Evolutionary conservation across 805 yeast species (phyloP), one percentile per base, ranked within the genome.

Genomic region (Barnettozyma vustinii): DNA sequence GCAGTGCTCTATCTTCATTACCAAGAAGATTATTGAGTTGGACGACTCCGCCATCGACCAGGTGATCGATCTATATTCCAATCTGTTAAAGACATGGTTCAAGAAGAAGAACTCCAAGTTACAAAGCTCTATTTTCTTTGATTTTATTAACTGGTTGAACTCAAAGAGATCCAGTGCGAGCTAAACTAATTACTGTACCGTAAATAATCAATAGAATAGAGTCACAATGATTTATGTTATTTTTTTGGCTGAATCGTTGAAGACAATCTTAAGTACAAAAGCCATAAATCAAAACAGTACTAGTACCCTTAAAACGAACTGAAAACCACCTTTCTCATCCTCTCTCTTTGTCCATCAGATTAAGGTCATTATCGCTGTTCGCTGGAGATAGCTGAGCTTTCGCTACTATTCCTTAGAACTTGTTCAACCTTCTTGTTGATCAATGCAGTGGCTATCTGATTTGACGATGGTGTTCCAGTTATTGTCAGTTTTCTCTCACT

Each of bases 61-160:
- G 21, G 69, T 88, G 23, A 69, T 81, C 40, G 81, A 77, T 44
- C 53, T 81, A 12, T 90, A 90, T 65, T 57, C 77, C 5, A 64
- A 61, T 0, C 67, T 84, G 10, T 57, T 88, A 64, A 76, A 79
- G 54, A 56, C 59, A 18, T 90, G 96, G 96, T 74, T 81, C 40
- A 57, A 56, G 19, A 65, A 72, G 52, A 60, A 69, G 16, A 65
- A 69, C 43, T 71, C 77, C 55, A 79, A 76, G 55, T 64, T 78
- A 20, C 74, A 75, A 19, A 71, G 84, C 9, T 69, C 77, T 12
- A 62, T 87, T 59, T 89, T 86, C 62, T 75, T 81, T 55, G 97
- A 90, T 57, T 79, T 88, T 52, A 76, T 86, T 60, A 89, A 89
- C 67, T 91, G 94, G 91, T 62, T 85, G 40, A 74, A 73, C 53